Base-by-base conservation (phyloP, 1,139 yeast species). In the Entelexis sorbosivorans region DNA sequence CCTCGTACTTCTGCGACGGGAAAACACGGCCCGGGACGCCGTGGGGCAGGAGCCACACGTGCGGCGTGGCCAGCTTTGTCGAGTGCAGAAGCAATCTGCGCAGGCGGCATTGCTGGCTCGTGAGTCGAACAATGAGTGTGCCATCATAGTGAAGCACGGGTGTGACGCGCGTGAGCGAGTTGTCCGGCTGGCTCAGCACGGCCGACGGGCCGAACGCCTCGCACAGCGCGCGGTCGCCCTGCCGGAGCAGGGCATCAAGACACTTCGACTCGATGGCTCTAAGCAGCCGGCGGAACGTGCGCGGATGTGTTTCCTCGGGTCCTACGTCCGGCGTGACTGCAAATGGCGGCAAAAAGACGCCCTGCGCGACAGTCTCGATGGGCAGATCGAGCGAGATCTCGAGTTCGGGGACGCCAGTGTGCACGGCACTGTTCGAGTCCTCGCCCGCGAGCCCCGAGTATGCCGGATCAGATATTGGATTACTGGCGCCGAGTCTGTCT, bases 41-140 rank as follows among this genome's bases (percentile, higher is more conserved):
- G 6, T 45, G 51, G 2, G 61, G 61, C 9, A 59, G 49, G 14
- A 59, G 47, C 56, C 57, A 57, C n/a, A 58, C 58, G 19, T 48
- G 35, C 7, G 54, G 31, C 2, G 54, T 48, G 11, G 40, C 38
- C 19, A 52, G 22, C 22, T 45, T 43, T 11, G 49, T 22, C 24
- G 49, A 44, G 14, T 35, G 26, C 3, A 44, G n/a, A 2, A 46
- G 44, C 31, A 51, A 44, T 6, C 56, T 56, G 22, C 47, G 24
- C 24, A 59, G 49, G 2, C 26, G 46, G 6, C 57, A 40, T 22
- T 44, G 44, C 32, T 56, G 56, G 34, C 32, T 22, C 5, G 51
- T 49, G 19, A 58, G 38, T 4, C 57, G 49, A 33, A 59, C 24
- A 19, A 47, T 38, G n/a, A 58, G 49, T 4, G 44, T 42, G 35